Evolutionary conservation across 2,329 filamentous ascomycete genomes (phyloP).

Genomic region (Ophiocordyceps camponoti-leonardi): DNA sequence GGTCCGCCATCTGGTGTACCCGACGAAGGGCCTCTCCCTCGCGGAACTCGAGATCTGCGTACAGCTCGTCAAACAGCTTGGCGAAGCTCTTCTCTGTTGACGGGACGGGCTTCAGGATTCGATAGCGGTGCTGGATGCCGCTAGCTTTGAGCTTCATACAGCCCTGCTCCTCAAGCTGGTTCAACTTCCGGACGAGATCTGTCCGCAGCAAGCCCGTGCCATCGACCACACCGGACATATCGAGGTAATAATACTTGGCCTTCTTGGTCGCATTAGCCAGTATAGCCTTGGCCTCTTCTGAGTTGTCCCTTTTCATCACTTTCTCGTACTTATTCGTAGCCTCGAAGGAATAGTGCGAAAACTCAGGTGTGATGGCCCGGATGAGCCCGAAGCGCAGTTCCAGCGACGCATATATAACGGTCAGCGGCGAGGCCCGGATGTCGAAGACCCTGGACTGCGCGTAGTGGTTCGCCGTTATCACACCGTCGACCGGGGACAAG

Average conservation of each 20-base stretch:
- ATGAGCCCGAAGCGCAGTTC: slow-evolving; percentile 40
- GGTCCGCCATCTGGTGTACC: slow-evolving; percentile 29
- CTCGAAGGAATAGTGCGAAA: slow-evolving; percentile 35
- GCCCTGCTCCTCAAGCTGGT: slow-evolving; percentile 31
- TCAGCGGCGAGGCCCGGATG: slow-evolving; percentile 30
- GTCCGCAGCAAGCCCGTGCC: slow-evolving; percentile 18
- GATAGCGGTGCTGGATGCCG: slow-evolving; percentile 36
- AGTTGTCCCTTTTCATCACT: slow-evolving; percentile 17
- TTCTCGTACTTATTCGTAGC: slow-evolving; percentile 14
- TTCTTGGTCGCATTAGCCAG: slow-evolving; percentile 20
- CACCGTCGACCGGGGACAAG: background rate
- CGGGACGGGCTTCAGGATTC: slow-evolving; percentile 29
- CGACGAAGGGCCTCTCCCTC: slow-evolving; percentile 34
- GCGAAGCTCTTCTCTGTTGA: slow-evolving; percentile 21
- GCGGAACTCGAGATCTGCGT: slow-evolving; percentile 29
- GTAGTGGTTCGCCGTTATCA: slow-evolving; percentile 22
- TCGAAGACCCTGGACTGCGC: slow-evolving; percentile 32
- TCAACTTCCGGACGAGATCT: slow-evolving; percentile 35
- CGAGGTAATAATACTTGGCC: slow-evolving; percentile 25
- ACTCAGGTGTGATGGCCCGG: slow-evolving; percentile 38
- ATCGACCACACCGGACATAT: slow-evolving; percentile 23
- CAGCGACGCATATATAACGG: slow-evolving; percentile 40
- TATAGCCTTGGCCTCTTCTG: slow-evolving; percentile 26
- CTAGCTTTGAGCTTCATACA: slow-evolving; percentile 31
- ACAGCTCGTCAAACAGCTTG: slow-evolving; percentile 26